A percentile compares a stretch with the other conserved stretches of the same genome.
Evolutionary conservation across 352 stramenopile genomes (phyloP).

Genomic region (Phytophthora ohioensis): DNA sequence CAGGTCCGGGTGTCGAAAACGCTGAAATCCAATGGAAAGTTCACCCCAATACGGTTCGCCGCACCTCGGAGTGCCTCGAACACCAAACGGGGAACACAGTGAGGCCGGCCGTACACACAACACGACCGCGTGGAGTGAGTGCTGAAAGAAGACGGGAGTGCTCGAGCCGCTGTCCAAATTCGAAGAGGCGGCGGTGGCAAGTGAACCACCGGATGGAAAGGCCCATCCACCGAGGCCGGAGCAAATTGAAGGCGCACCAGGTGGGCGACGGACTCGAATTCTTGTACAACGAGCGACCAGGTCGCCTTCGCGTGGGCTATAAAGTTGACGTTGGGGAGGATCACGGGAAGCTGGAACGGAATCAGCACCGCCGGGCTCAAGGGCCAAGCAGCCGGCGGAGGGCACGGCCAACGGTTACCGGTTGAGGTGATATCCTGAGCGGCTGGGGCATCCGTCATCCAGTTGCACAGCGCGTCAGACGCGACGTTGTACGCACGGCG

Average conservation of each 20-base stretch:
- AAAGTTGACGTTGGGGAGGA: background rate
- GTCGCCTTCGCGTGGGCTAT: background rate
- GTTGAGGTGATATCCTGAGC: background rate
- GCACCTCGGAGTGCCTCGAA: background rate
- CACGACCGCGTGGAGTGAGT: background rate
- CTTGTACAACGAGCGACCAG: slow-evolving; percentile 14
- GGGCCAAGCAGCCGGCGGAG: background rate
- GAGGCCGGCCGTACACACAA: background rate
- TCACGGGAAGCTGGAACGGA: background rate
- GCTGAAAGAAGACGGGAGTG: background rate
- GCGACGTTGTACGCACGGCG: slow-evolving; percentile 2
- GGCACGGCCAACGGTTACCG: background rate
- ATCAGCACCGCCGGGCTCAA: background rate
- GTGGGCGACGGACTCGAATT: background rate
- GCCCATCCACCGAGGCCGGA: background rate
- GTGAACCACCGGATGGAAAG: background rate
- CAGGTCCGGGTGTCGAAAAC: background rate
- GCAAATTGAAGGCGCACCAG: background rate
- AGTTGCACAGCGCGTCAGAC: slow-evolving; percentile 29
- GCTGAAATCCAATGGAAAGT: background rate
- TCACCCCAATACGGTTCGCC: background rate
- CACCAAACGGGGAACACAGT: background rate
- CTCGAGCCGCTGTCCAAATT: background rate
- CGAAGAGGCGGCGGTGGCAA: background rate
- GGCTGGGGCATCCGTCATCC: slow-evolving; percentile 22